Percentiles rank a stretch among this genome's conserved stretches.
Evolutionary conservation across 2,329 filamentous ascomycete species (phyloP).

Genomic region (Cryphonectria radicalis): DNA sequence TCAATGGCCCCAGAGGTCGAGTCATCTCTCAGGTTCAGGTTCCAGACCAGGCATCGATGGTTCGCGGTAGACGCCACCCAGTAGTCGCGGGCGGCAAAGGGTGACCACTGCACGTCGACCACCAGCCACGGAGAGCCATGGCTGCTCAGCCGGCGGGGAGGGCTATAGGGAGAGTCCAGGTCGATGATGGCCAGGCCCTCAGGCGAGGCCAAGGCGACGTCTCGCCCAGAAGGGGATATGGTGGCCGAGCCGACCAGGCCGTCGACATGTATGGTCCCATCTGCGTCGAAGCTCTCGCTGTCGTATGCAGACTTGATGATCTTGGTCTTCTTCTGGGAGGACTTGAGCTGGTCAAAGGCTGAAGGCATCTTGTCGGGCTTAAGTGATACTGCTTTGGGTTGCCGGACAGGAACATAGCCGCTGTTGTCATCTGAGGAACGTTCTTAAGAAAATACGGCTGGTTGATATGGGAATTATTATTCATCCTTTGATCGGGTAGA

Average conservation of each 20-base stretch:
- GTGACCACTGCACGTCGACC: conserved; percentile 95
- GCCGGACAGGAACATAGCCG: not conserved
- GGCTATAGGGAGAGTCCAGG: conserved; percentile 85
- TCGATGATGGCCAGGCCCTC: conserved; percentile 91
- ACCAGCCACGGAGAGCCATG: conserved; percentile 93
- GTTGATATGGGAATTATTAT: not conserved
- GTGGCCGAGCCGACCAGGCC: conserved; percentile 85
- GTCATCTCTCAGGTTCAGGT: conserved; percentile 78
- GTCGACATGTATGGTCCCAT: conserved; percentile 83
- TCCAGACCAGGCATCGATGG: conserved; percentile 93
- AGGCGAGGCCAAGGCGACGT: conserved; percentile 88
- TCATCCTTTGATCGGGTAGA: not conserved
- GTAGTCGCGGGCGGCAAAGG: conserved; percentile 84
- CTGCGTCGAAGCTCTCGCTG: conserved; percentile 84
- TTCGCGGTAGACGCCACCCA: conserved; percentile 96
- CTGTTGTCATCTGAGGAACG: not conserved
- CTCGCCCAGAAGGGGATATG: conserved; percentile 88
- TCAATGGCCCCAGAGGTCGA: conserved; percentile 74
- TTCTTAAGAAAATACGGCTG: not conserved
- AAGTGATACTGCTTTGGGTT: not conserved
- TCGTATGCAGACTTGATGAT: conserved; percentile 73
- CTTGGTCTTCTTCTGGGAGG: conserved; percentile 60
- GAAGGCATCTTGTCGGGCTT: conserved; percentile 49
- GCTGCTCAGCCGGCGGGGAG: conserved; percentile 78
- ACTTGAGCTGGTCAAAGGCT: conserved; percentile 48